Conservation (phyloP, 495 filamentous ascomycete genomes). For the Podospora pseudopauciseta region DNA sequence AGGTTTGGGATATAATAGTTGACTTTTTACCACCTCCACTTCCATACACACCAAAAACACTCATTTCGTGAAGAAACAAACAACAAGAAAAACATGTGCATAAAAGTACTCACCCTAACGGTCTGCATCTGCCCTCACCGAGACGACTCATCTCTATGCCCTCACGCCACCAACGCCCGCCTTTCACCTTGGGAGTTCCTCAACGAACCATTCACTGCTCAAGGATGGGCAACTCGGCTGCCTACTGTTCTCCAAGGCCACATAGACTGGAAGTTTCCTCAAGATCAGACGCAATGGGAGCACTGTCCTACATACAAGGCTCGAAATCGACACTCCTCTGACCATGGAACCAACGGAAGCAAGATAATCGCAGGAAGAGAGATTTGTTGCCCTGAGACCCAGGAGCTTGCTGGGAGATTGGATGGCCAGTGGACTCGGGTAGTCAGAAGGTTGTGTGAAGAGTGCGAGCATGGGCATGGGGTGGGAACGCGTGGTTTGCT, state of each 20-base stretch:
- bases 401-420: neutral
- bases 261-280: neutral
- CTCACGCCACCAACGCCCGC: neutral
- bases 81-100: slow-evolving; percentile 1
- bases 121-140: slow-evolving; percentile 6
- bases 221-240: neutral
- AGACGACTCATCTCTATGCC: neutral
- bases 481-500: neutral
- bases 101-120: neutral
- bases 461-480: neutral
- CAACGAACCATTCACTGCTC: neutral
- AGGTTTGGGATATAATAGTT: neutral
- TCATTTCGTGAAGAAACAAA: neutral
- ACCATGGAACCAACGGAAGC: neutral
- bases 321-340: neutral
- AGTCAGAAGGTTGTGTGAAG: neutral
- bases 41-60: neutral
- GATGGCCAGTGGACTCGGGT: slow-evolving; percentile 2
- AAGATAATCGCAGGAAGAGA: neutral
- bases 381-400: neutral
- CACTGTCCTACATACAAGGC: neutral
- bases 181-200: neutral
- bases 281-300: slow-evolving; percentile 2
- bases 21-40: neutral
- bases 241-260: slow-evolving; percentile 1